Conservation (phyloP, 306 rosid genomes). For the Medicago ruthenica region DNA sequence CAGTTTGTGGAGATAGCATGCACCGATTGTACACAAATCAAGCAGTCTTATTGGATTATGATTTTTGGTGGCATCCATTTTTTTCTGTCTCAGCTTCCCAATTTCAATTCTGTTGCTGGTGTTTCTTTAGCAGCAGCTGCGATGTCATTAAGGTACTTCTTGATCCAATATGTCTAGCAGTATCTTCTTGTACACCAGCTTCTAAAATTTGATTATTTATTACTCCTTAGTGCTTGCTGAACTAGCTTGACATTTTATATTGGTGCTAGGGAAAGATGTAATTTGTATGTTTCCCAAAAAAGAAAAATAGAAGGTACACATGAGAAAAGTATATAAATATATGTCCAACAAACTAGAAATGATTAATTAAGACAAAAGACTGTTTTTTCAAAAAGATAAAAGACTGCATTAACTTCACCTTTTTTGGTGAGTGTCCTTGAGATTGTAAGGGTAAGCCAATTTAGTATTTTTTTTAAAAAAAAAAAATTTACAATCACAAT, state of each 20-base stretch:
- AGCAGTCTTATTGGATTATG: slow-evolving; percentile 81
- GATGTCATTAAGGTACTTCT: slow-evolving; percentile 79
- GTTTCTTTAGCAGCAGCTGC: slow-evolving; percentile 91
- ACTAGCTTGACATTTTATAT: not conserved
- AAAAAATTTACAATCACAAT: no score
- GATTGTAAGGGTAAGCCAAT: no score
- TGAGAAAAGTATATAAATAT: not conserved
- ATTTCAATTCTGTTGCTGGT: slow-evolving; percentile 89
- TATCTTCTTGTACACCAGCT: slow-evolving; percentile 6
- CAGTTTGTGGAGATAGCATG: slow-evolving; percentile 87
- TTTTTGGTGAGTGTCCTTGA: not conserved
- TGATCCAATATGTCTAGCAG: not conserved
- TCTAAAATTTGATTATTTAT: not conserved
- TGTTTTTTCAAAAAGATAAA: no score
- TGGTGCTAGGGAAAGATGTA: not conserved
- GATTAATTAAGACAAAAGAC: not conserved
- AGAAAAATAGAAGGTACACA: no score
- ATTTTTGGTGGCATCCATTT: slow-evolving; percentile 85
- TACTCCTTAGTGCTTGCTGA: slow-evolving; percentile 12
- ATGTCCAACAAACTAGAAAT: not conserved
- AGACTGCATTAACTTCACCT: not conserved
- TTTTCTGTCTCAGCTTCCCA: slow-evolving; percentile 96
- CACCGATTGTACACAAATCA: slow-evolving; percentile 68
- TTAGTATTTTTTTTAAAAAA: no score
- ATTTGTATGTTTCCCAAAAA: not conserved